Base-by-base conservation (phyloP, 2,329 filamentous ascomycete species). In the Hypocrella siamensis region DNA sequence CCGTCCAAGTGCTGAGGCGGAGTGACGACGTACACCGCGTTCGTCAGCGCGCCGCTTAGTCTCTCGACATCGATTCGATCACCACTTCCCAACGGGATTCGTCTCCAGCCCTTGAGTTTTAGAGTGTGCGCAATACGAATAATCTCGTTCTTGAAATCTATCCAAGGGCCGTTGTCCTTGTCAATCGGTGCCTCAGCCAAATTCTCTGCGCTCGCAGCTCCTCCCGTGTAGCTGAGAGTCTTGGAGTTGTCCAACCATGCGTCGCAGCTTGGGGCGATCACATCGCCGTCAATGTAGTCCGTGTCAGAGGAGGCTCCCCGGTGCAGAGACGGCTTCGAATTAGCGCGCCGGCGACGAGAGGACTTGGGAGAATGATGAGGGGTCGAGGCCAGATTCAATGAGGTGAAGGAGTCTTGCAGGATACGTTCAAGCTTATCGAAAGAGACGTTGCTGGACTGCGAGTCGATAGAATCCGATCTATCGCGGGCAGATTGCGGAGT, bases 1-100 rank as follows among this genome's bases (percentile, higher is more conserved):
- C 52, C 33, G 45, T 44, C 38, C 9, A 85, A 42, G 22, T 79
- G 64, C 25, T 70, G 60, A 0, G 88, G 86, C 2, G 88, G 86
- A 2, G 75, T 79, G 16, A 96, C 85, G 31, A 93, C 85, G 49
- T 96, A 98, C 22, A 98, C 86, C 9, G 88, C 85, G 49, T 98
- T 98, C 15, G 90, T 98, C 42, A 98, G 58, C 7, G 90, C 90
- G 38, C 90, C 90, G 51, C 88, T 94, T 18, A 92, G 62, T 31
- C 82, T 70, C 53, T 81, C 69, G 5, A 90, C 78, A 2, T 67
- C 66, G 39, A 90, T 75, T 24, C 62, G 63, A 31, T 73, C 70
- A 40, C 79, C 80, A 39, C 64, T 61, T 9, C 82, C 79, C 31
- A 88, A 58, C 0, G 83, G 70, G 1, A 98, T 74, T 37, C 75